Evolutionary conservation across 192 early-diverging fungal species (phyloP).

Genomic region (Backusella psychrophila): DNA sequence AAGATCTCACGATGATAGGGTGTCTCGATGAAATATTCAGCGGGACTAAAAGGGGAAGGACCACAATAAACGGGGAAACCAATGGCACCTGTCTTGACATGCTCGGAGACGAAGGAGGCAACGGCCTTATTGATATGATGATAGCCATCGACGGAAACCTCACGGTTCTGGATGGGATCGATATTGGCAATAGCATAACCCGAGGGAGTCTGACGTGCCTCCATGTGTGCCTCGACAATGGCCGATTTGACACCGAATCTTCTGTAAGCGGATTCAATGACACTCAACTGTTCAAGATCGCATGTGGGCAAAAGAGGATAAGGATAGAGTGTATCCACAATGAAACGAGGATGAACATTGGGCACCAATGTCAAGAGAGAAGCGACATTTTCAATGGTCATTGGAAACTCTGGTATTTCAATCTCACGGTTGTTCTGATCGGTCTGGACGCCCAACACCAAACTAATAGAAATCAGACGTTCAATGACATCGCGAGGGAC

Average conservation of each 20-base stretch:
- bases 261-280: slow-evolving; percentile 60
- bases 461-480: slow-evolving; percentile 50
- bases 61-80: slow-evolving; percentile 40
- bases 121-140: slow-evolving; percentile 38
- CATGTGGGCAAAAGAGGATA: slow-evolving; percentile 57
- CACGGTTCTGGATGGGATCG: slow-evolving; percentile 15
- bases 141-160: slow-evolving; percentile 33
- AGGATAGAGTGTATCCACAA: slow-evolving; percentile 60
- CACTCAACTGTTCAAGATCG: slow-evolving; percentile 52
- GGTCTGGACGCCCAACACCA: slow-evolving; percentile 51
- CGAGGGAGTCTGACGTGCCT: slow-evolving; percentile 43
- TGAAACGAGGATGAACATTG: slow-evolving; percentile 46
- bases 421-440: slow-evolving; percentile 37
- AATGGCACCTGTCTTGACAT: slow-evolving; percentile 7
- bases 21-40: slow-evolving; percentile 58
- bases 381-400: slow-evolving; percentile 47
- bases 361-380: slow-evolving; percentile 42
- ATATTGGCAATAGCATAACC: slow-evolving; percentile 42
- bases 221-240: slow-evolving; percentile 39
- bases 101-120: slow-evolving; percentile 17
- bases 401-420: slow-evolving; percentile 62
- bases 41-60: slow-evolving; percentile 38
- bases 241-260: slow-evolving; percentile 50
- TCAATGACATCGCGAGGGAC: slow-evolving; percentile 36
- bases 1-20: slow-evolving; percentile 50